These are phyloP conservation scores for Meyerozyma carpophila DNA, from an alignment of 1,139 yeast species.

Conservation along the genomic window DNA sequence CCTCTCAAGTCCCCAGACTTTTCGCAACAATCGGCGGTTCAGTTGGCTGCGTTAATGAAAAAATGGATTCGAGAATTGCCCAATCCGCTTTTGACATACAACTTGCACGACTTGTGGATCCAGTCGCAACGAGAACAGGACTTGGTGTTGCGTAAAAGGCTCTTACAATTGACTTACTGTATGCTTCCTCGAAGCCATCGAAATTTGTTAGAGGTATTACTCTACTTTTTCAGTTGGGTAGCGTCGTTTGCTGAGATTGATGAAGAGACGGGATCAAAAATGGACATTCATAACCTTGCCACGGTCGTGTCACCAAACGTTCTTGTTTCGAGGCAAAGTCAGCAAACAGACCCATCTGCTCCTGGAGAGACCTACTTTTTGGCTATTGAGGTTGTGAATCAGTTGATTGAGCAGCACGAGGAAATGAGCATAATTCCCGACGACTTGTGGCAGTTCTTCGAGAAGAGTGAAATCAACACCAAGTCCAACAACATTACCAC, in stretches of 20 bases:
- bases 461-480: constrained; percentile 26
- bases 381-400: constrained; percentile 87
- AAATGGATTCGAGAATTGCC: constrained; percentile 91
- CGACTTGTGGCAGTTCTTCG: constrained; percentile 39
- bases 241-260: constrained; percentile 91
- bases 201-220: constrained; percentile 79
- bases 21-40: constrained; percentile 78
- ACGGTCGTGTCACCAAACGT: constrained; percentile 95
- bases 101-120: constrained; percentile 77
- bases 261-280: constrained; percentile 85
- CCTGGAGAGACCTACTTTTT: constrained; percentile 75
- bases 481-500: constrained; percentile 19
- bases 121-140: constrained; percentile 60
- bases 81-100: constrained; percentile 78
- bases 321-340: constrained; percentile 46
- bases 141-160: constrained; percentile 42
- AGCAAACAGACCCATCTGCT: constrained; percentile 21
- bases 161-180: constrained; percentile 69
- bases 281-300: constrained; percentile 94
- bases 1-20: constrained; percentile 75
- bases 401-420: constrained; percentile 77
- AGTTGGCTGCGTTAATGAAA: constrained; percentile 88
- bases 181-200: constrained; percentile 80
- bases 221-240: constrained; percentile 89
- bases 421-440: constrained; percentile 74